phyloP scores from a whole-genome alignment of 768 basidiomycete genomes.

The Lentinus tigrinus region DNA sequence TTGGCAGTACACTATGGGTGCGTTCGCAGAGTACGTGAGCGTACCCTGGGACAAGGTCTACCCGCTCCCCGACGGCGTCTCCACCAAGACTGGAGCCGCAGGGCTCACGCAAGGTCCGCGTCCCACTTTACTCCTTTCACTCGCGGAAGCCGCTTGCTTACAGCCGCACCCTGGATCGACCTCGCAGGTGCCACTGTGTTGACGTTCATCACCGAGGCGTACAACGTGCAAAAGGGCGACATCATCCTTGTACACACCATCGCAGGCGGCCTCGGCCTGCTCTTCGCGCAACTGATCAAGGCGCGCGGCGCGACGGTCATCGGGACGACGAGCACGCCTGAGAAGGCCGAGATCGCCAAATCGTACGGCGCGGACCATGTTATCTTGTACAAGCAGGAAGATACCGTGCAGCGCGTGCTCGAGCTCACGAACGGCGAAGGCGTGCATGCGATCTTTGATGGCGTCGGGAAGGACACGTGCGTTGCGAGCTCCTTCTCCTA shows the following conservation, averaged over 20 bases:
- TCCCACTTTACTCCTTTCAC: background rate
- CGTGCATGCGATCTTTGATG: constrained; percentile 86
- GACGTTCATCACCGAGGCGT: constrained; percentile 79
- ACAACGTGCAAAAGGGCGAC: constrained; percentile 78
- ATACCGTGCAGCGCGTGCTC: constrained; percentile 69
- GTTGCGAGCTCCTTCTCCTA: constrained; percentile 28
- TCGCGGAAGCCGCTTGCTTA: background rate
- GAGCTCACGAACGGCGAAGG: constrained; percentile 78
- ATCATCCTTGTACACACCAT: constrained; percentile 83
- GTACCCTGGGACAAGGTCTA: constrained; percentile 58
- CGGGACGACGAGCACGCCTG: constrained; percentile 83
- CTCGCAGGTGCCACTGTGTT: constrained; percentile 63
- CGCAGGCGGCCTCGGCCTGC: constrained; percentile 80
- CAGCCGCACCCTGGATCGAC: background rate
- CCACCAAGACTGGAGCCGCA: constrained; percentile 62
- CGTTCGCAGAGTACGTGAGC: constrained; percentile 71
- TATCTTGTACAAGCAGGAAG: constrained; percentile 71
- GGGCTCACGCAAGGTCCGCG: constrained; percentile 48
- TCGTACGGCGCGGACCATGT: constrained; percentile 82
- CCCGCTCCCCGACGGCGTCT: constrained; percentile 58
- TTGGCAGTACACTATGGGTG: constrained; percentile 28
- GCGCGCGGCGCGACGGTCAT: constrained; percentile 82
- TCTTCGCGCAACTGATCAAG: constrained; percentile 66
- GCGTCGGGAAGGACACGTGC: constrained; percentile 92
- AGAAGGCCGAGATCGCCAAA: constrained; percentile 79